Evolutionary conservation across 1,284 basidiomycete species (phyloP), one percentile per base, ranked within the genome.

Genomic region (Ceratobasidium sp.): DNA sequence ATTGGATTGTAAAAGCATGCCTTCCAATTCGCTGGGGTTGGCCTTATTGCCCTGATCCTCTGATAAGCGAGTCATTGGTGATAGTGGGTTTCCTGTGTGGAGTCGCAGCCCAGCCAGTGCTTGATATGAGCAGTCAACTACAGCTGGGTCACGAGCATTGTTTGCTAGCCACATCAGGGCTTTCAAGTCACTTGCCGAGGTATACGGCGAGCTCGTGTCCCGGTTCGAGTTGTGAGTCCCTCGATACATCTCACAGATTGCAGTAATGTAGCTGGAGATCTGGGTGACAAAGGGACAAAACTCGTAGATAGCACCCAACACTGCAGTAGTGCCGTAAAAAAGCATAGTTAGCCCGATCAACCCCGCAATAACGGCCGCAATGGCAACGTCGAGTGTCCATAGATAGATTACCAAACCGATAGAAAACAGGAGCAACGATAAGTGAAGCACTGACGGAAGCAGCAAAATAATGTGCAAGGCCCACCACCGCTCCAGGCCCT

Each of bases 401-500:
- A 70, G 60, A 27, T 52, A 70, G 8, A 54, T 25, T 5, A 65
- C 58, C 1, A 65, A 31, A 58, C 69, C 12, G n/a, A 49, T 13
- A 20, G 62, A 22, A 27, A 70, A 70, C 10, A 70, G 40, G 10
- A 55, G 17, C 0, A 70, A 31, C 13, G 69, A 65, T 1, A 31
- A 8, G 12, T 64, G 69, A 1, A 70, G 27, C 8, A 65, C 25
- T 1, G 40, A 50, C 0, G 69, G 69, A 3, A 70, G 60, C 6
- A 56, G 31, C 29, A 31, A 47, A 20, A 70, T 64, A 3, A 65
- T 53, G 32, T 54, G 50, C 5, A 50, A 27, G 3, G 62, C 52
- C 58, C 60, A 43, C 69, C 69, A 70, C 4, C 12, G 12, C 38
- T 70, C 60, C 12, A 64, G 27, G 3, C 69, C 60, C 13, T 35